Conservation (phyloP, 129 eudicot species). For the Arctium lappa region DNA sequence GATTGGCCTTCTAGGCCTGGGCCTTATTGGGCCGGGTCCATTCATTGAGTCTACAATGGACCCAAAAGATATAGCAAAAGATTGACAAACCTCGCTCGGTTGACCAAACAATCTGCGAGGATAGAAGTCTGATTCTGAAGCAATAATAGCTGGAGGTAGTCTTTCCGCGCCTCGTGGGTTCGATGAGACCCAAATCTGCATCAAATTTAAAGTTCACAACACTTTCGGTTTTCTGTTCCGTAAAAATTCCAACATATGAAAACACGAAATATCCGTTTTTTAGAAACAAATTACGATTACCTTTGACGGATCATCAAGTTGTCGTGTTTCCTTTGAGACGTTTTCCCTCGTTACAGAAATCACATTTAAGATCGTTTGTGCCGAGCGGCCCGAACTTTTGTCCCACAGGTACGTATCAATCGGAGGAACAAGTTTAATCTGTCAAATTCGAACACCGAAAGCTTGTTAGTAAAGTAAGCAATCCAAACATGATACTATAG, state of each 20-base stretch:
- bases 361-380: constrained; percentile 29
- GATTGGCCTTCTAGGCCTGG: not conserved
- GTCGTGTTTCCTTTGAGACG: constrained; percentile 24
- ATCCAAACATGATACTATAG: not conserved
- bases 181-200: constrained; percentile 82
- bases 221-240: not conserved
- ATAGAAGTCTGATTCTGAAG: constrained; percentile 65
- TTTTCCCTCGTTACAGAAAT: constrained; percentile 6
- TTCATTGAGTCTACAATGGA: not conserved
- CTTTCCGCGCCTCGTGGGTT: constrained; percentile 88
- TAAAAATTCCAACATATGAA: not conserved
- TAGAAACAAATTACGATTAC: constrained; percentile 22
- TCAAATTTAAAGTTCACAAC: constrained; percentile 2
- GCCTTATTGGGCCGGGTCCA: not conserved
- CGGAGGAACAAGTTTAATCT: constrained; percentile 46
- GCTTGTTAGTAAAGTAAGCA: constrained; percentile 4
- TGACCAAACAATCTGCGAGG: constrained; percentile 71
- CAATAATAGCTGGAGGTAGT: constrained; percentile 81
- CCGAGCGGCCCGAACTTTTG: constrained; percentile 23
- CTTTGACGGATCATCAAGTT: constrained; percentile 32
- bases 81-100: constrained; percentile 71
- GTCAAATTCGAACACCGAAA: constrained; percentile 17
- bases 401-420: constrained; percentile 12
- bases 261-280: not conserved
- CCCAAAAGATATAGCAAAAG: not conserved